Percentiles rank a stretch among this genome's conserved stretches.
phyloP scores from a whole-genome alignment of 768 basidiomycete species.

The Tylopilus sp. region DNA sequence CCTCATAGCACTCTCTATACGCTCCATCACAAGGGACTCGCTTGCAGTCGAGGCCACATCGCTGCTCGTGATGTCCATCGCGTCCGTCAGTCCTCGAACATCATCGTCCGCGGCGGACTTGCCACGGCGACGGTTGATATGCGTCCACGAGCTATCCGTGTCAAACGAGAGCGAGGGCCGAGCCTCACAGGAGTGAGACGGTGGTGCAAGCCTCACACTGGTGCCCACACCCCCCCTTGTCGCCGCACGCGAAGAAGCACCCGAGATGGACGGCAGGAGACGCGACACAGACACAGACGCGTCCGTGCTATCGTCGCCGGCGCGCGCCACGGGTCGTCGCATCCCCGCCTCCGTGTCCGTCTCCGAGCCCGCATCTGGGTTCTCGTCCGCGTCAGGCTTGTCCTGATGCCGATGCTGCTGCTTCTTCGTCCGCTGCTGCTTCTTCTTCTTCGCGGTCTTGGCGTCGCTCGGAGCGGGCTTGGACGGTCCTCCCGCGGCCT shows the following conservation, averaged over 20 bases:
- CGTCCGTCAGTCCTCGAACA: conserved; percentile 16
- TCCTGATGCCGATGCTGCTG: not conserved
- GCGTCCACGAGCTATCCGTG: conserved; percentile 69
- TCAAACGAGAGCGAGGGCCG: conserved; percentile 31
- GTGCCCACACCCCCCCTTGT: not conserved
- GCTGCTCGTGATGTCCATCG: conserved; percentile 40
- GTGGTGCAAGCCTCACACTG: conserved; percentile 2
- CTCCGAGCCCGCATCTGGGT: conserved; percentile 1
- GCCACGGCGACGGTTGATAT: conserved; percentile 47
- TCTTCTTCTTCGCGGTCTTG: conserved; percentile 37
- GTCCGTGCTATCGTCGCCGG: conserved; percentile 21
- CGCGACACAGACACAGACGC: conserved; percentile 6
- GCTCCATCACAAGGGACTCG: conserved; percentile 35
- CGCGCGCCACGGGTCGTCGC: not conserved
- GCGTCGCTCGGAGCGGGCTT: conserved; percentile 34
- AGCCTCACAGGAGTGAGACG: conserved; percentile 14
- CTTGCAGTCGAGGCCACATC: conserved; percentile 54
- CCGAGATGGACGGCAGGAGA: not conserved
- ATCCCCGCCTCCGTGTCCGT: conserved; percentile 9
- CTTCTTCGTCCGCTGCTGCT: not conserved
- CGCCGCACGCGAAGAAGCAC: not conserved
- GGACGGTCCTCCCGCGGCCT: not conserved
- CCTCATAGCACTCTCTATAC: conserved; percentile 29
- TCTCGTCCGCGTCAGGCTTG: conserved; percentile 2
- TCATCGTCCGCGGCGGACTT: conserved; percentile 7